Evolutionary conservation across 1,284 basidiomycete genomes (phyloP).

Genomic region (Farysia itapuensis): DNA sequence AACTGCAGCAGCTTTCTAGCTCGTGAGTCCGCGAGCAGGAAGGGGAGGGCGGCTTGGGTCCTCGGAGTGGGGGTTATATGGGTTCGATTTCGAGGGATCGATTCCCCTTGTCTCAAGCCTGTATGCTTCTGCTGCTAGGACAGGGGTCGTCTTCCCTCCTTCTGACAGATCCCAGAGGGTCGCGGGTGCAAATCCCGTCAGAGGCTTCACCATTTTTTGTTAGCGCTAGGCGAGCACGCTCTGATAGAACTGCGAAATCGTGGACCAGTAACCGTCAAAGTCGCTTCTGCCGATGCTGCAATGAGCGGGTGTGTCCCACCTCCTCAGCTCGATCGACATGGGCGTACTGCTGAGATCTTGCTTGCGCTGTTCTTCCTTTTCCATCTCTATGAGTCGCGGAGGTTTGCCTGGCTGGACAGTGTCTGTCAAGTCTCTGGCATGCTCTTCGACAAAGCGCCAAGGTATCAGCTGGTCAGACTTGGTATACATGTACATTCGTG

Average conservation of each 20-base stretch:
- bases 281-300: constrained; percentile 45
- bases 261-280: constrained; percentile 43
- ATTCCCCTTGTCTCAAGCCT: too few species aligned
- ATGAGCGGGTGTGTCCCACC: constrained; percentile 45
- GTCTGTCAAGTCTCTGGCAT: constrained; percentile 28
- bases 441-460: constrained; percentile 42
- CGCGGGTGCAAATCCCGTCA: constrained; percentile 4
- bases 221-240: constrained; percentile 10
- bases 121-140: too few species aligned
- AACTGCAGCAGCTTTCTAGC: too few species aligned
- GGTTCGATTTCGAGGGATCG: too few species aligned
- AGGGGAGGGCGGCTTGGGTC: too few species aligned
- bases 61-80: too few species aligned
- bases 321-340: constrained; percentile 22
- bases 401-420: constrained; percentile 1
- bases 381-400: constrained; percentile 24
- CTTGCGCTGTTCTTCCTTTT: constrained; percentile 10
- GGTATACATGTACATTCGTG: constrained; percentile 50
- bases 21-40: too few species aligned
- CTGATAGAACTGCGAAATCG: constrained; percentile 25
- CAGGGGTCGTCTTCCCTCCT: too few species aligned
- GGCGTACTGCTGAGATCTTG: neutral
- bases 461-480: constrained; percentile 45
- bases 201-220: constrained; percentile 1
- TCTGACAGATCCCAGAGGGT: constrained; percentile 1